Evolutionary conservation across 2,329 filamentous ascomycete genomes (phyloP).

Genomic region (Fusarium chaquense): DNA sequence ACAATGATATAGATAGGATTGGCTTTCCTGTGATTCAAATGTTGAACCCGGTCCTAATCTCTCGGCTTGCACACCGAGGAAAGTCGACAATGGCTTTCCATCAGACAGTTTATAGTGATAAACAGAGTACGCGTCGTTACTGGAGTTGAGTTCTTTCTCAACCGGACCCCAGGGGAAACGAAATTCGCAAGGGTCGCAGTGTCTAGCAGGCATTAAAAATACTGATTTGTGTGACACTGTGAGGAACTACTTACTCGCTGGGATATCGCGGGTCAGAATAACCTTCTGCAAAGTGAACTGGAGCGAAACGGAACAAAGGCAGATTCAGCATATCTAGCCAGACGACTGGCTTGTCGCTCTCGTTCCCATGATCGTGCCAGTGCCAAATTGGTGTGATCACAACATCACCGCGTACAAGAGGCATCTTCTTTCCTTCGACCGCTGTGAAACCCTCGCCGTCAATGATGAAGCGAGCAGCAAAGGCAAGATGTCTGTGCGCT

Average conservation of each 20-base stretch:
- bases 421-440: conserved; percentile 65
- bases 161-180: conserved; percentile 60
- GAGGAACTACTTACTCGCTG: conserved; percentile 50
- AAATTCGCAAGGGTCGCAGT: conserved; percentile 55
- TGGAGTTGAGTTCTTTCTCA: conserved; percentile 54
- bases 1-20: conserved; percentile 66
- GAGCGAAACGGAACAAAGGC: conserved; percentile 62
- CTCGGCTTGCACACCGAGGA: conserved; percentile 63
- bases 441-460: conserved; percentile 69
- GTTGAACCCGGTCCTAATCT: conserved; percentile 56
- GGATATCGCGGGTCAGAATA: conserved; percentile 62
- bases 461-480: conserved; percentile 69
- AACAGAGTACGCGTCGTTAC: conserved; percentile 46
- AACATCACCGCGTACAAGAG: conserved; percentile 65
- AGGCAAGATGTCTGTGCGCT: conserved; percentile 68
- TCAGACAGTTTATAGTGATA: conserved; percentile 53
- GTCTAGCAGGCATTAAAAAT: conserved; percentile 17
- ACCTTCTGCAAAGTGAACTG: conserved; percentile 67
- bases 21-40: conserved; percentile 57
- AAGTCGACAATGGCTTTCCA: conserved; percentile 55
- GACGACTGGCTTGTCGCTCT: conserved; percentile 65
- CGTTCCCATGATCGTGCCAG: conserved; percentile 71
- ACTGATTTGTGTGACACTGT: accelerated
- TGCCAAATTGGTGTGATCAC: conserved; percentile 70
- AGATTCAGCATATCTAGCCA: conserved; percentile 70